Evolutionary conservation across 148 eudicot species (phyloP).

Genomic region (Mesembryanthemum crystallinum): DNA sequence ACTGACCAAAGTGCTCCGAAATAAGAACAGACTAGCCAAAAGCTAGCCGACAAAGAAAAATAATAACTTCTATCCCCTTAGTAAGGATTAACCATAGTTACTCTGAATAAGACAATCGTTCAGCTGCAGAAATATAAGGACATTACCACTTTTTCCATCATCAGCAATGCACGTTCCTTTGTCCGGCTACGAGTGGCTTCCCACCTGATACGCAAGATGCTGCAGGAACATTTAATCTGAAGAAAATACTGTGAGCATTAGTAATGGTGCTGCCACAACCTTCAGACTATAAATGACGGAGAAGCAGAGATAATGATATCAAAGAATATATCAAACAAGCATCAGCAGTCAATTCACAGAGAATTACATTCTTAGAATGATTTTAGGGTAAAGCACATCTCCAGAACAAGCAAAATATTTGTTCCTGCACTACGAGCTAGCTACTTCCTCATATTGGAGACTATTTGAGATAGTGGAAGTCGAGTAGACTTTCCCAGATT

Average conservation of each 20-base stretch:
- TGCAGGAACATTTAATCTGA: conserved; percentile 67
- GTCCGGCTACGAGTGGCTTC: conserved; percentile 90
- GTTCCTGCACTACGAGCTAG: not conserved
- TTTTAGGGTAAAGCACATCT: not conserved
- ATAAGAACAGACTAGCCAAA: not conserved
- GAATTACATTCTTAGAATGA: not conserved
- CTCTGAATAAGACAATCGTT: not conserved
- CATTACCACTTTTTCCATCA: conserved; percentile 89
- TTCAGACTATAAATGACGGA: not conserved
- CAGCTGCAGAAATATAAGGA: not conserved
- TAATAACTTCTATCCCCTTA: not conserved
- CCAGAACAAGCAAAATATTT: not conserved
- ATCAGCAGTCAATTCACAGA: not conserved
- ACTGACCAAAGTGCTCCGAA: not conserved
- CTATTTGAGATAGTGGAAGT: not conserved
- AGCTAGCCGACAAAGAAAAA: not conserved
- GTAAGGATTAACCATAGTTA: not conserved
- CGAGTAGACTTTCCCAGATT: not conserved
- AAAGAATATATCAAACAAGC: not conserved
- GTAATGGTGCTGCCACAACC: not conserved
- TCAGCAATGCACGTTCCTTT: conserved; percentile 84
- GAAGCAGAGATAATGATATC: not conserved
- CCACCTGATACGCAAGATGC: conserved; percentile 84
- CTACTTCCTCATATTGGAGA: not conserved
- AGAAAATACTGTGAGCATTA: conserved; percentile 4